These are phyloP conservation scores for Chlamydomonas sp. DNA, from an alignment of 139 green algal species.

Conservation along the genomic window DNA sequence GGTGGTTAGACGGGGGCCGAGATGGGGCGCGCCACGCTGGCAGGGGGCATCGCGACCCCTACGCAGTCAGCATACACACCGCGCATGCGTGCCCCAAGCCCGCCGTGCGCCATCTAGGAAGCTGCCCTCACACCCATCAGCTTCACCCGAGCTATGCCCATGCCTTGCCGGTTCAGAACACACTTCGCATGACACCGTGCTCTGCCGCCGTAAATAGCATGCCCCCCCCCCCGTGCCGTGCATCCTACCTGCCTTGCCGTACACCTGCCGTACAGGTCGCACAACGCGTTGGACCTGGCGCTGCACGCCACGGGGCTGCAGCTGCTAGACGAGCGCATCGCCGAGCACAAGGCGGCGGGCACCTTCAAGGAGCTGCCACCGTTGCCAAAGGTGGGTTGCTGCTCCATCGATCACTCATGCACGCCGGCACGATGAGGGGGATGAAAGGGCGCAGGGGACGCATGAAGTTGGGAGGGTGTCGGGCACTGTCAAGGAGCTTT, in stretches of 20 bases:
- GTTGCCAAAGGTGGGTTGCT: neutral
- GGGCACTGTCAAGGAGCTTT: too few relatives aligned
- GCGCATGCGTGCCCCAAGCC: neutral
- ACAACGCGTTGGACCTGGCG: slow-evolving; percentile 50
- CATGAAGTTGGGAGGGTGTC: too few relatives aligned
- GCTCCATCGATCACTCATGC: too few relatives aligned
- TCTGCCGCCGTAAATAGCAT: neutral
- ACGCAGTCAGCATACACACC: neutral
- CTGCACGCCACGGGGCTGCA: slow-evolving; percentile 47
- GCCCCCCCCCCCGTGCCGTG: neutral
- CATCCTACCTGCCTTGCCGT: neutral
- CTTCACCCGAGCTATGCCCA: too few relatives aligned
- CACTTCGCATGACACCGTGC: too few relatives aligned
- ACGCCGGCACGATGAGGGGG: too few relatives aligned
- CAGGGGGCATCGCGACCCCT: neutral
- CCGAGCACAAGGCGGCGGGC: neutral
- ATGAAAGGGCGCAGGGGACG: too few relatives aligned
- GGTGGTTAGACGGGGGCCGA: too few relatives aligned
- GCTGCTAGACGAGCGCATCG: slow-evolving; percentile 25
- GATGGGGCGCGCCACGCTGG: too few relatives aligned
- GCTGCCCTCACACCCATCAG: neutral
- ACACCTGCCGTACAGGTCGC: slow-evolving; percentile 8
- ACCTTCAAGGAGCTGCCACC: neutral
- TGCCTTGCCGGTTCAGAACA: too few relatives aligned
- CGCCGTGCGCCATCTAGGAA: neutral